phyloP scores from a whole-genome alignment of 208 protist genomes.

The Leishmania arabica region DNA sequence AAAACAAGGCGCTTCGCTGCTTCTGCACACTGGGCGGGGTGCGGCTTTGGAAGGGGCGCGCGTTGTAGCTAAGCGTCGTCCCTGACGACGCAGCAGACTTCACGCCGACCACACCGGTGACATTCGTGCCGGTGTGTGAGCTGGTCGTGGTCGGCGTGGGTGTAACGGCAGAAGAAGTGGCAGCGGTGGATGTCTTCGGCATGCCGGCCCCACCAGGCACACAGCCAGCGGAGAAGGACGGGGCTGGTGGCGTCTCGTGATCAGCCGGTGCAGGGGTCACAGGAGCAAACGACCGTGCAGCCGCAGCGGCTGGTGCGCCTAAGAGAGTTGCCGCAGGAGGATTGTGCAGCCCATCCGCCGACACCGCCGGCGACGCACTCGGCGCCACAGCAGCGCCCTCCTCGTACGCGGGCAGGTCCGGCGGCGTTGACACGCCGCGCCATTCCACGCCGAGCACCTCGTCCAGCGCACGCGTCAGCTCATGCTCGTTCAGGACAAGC shows the following conservation, averaged over 20 bases:
- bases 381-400: not conserved
- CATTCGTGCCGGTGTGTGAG: constrained; percentile 2
- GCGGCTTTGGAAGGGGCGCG: constrained; percentile 32
- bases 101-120: not conserved
- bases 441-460: constrained; percentile 40
- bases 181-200: not conserved
- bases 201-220: not conserved
- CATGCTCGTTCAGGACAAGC: constrained; percentile 46
- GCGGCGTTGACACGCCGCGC: constrained; percentile 21
- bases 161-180: not conserved
- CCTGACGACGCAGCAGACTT: not conserved
- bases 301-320: not conserved
- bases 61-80: constrained; percentile 34
- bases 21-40: constrained; percentile 17
- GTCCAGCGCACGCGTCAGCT: constrained; percentile 48
- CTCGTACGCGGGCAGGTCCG: not conserved
- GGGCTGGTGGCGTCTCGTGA: constrained; percentile 1
- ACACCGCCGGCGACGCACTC: not conserved
- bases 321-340: not conserved
- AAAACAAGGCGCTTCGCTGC: not conserved
- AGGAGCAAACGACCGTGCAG: not conserved
- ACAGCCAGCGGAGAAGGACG: not conserved
- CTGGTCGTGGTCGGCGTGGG: not conserved
- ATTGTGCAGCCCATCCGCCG: not conserved
- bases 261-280: constrained; percentile 15